phyloP scores from a whole-genome alignment of 2,329 filamentous ascomycete genomes.

The Venturia effusa region DNA sequence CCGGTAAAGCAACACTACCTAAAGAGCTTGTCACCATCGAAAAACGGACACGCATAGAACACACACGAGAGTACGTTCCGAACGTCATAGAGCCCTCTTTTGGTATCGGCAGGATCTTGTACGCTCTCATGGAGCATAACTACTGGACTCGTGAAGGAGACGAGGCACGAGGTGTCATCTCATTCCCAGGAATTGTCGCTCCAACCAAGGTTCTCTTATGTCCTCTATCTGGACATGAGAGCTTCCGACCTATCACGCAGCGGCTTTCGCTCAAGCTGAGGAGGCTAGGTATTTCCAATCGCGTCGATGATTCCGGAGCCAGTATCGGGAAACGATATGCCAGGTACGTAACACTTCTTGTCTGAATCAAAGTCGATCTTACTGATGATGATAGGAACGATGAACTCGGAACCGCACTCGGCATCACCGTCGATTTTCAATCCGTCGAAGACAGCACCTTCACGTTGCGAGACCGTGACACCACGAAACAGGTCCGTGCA shows the following conservation, averaged over 20 bases:
- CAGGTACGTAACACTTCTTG: not conserved
- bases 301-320: constrained; percentile 80
- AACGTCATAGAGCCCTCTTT: constrained; percentile 98
- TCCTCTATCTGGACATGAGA: constrained; percentile 69
- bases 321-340: constrained; percentile 79
- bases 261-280: constrained; percentile 67
- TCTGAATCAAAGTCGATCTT: not conserved
- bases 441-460: constrained; percentile 77
- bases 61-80: constrained; percentile 82
- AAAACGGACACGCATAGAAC: constrained; percentile 70
- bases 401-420: constrained; percentile 87
- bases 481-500: constrained; percentile 80
- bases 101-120: constrained; percentile 89
- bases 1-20: constrained; percentile 67
- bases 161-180: constrained; percentile 73
- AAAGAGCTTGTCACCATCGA: constrained; percentile 76
- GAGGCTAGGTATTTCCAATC: constrained; percentile 65
- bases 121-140: constrained; percentile 84
- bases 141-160: constrained; percentile 86
- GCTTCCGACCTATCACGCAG: constrained; percentile 69
- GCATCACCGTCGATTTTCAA: constrained; percentile 93
- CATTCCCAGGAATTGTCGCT: constrained; percentile 68
- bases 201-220: constrained; percentile 92
- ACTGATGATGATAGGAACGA: constrained; percentile 56
- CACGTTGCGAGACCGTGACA: constrained; percentile 83